A percentile compares a stretch with the other conserved stretches of the same genome.
phyloP scores from a whole-genome alignment of 257 asterid species.

The Solanum clarkiae region DNA sequence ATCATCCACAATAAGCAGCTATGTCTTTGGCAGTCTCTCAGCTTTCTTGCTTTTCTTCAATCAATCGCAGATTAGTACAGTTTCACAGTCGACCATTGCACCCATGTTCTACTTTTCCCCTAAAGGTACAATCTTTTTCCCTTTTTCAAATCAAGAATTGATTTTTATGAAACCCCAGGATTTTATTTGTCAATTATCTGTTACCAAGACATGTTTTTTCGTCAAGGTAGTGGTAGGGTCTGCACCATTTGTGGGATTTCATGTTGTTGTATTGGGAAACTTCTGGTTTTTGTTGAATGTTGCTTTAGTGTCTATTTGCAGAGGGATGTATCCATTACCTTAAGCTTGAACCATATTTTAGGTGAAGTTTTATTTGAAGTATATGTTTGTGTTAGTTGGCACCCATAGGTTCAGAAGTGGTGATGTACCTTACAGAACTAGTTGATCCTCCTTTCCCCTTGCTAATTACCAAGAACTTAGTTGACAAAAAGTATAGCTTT shows the following conservation, averaged over 20 bases:
- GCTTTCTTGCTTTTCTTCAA: slow-evolving; percentile 21
- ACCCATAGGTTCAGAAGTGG: neutral
- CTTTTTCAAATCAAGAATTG: neutral
- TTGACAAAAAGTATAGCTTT: neutral
- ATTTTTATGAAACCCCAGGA: neutral
- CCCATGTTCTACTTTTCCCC: neutral
- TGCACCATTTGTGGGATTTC: too few species aligned
- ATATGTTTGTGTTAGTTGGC: neutral
- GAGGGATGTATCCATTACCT: neutral
- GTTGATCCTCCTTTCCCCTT: neutral
- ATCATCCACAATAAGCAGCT: neutral
- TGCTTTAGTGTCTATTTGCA: neutral
- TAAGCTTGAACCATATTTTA: neutral
- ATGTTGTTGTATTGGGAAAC: neutral
- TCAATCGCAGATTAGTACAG: neutral
- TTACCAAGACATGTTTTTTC: neutral
- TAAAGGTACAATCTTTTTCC: slow-evolving; percentile 13
- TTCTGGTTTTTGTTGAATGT: neutral
- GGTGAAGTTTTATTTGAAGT: neutral
- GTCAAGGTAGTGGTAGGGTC: neutral
- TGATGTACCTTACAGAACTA: neutral
- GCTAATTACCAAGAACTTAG: neutral
- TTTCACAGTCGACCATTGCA: slow-evolving; percentile 6
- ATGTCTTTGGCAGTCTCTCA: slow-evolving; percentile 27
- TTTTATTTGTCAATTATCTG: neutral